Evolutionary conservation across 441 rosid species (phyloP).

Genomic region (Erodium moschatum): DNA sequence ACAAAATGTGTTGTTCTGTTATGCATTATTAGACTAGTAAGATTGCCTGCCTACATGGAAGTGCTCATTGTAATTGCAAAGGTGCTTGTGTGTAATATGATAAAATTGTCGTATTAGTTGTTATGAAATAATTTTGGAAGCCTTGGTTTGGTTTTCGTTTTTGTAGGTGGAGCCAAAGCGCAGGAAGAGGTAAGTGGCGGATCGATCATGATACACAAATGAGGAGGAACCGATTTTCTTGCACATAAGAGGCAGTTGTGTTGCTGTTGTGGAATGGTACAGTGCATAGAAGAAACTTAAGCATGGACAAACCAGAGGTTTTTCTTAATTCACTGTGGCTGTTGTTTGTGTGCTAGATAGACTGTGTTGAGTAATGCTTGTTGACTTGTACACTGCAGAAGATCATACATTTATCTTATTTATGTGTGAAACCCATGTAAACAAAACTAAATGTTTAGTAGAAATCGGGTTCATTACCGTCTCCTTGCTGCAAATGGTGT

Average conservation of each 20-base stretch:
- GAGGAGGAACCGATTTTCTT: constrained; percentile 27
- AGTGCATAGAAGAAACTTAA: constrained; percentile 35
- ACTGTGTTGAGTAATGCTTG: constrained; percentile 12
- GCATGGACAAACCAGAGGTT: constrained; percentile 29
- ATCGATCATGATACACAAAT: not conserved
- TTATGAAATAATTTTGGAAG: too few relatives aligned
- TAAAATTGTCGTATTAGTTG: too few relatives aligned
- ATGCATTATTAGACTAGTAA: too few relatives aligned
- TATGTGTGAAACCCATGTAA: constrained; percentile 4
- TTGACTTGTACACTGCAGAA: constrained; percentile 15
- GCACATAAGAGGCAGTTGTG: constrained; percentile 21
- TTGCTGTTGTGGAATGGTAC: constrained; percentile 32
- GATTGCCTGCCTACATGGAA: too few relatives aligned
- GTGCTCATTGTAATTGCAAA: not conserved
- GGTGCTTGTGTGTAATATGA: not conserved
- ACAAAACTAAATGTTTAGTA: constrained; percentile 13
- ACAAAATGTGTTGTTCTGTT: too few relatives aligned
- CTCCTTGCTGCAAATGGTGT: too few relatives aligned
- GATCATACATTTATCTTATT: too few relatives aligned
- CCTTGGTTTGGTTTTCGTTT: not conserved
- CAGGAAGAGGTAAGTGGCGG: constrained; percentile 44
- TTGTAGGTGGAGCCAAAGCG: constrained; percentile 66
- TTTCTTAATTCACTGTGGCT: constrained; percentile 19
- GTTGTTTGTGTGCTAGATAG: constrained; percentile 19
- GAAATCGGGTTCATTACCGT: constrained; percentile 13